These are phyloP conservation scores for Aspergillus bridgeri DNA, from an alignment of 495 filamentous ascomycete genomes.

Conservation along the genomic window DNA sequence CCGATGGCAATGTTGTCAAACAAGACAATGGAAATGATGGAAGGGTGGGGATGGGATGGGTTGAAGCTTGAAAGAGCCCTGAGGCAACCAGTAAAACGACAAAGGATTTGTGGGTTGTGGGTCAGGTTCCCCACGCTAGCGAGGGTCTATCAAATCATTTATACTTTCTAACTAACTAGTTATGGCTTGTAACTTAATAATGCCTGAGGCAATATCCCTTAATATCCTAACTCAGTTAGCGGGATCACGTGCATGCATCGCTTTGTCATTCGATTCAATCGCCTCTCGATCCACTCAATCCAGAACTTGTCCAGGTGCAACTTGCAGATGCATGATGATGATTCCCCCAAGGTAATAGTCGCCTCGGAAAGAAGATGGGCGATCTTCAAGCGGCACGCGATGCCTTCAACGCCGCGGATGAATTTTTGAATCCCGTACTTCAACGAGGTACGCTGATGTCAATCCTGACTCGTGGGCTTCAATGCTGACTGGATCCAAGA, in stretches of 20 bases:
- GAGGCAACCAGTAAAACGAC: too few relatives aligned
- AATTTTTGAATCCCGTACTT: conserved; percentile 43
- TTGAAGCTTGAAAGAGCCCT: too few relatives aligned
- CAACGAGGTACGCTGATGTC: conserved; percentile 38
- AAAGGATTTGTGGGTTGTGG: too few relatives aligned
- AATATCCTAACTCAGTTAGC: neutral
- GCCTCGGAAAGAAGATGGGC: conserved; percentile 25
- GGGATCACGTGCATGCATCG: neutral
- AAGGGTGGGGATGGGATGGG: too few relatives aligned
- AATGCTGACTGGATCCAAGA: conserved; percentile 37
- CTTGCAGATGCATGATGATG: neutral
- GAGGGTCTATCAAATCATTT: too few relatives aligned
- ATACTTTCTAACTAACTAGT: too few relatives aligned
- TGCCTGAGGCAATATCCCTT: neutral
- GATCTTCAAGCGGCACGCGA: conserved; percentile 18
- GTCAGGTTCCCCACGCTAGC: too few relatives aligned
- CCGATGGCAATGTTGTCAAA: too few relatives aligned
- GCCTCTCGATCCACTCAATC: neutral
- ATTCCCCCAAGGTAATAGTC: neutral
- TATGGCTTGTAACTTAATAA: too few relatives aligned
- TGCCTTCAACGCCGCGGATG: conserved; percentile 37
- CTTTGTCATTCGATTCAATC: neutral
- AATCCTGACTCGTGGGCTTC: neutral
- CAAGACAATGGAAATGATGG: too few relatives aligned
- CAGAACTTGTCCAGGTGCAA: neutral